Conservation (phyloP, 352 stramenopile species). For the Aphanomyces cochlioides region DNA sequence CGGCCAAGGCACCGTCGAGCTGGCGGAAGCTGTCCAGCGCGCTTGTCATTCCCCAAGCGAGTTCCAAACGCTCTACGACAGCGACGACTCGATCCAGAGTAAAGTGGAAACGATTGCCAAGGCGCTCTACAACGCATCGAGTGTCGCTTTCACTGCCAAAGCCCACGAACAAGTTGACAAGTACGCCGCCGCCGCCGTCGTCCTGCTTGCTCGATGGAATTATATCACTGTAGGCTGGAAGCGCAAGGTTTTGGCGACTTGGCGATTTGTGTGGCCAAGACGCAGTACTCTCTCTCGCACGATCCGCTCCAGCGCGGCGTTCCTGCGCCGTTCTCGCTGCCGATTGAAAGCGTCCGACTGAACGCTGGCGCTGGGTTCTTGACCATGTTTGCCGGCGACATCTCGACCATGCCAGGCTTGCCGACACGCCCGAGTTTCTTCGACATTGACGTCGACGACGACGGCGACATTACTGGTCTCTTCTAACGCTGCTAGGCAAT, state of each 20-base stretch:
- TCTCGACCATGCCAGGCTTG: conserved; percentile 98
- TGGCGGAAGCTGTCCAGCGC: conserved; percentile 90
- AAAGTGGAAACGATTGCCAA: conserved; percentile 96
- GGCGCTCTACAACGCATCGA: conserved; percentile 88
- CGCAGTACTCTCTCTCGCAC: conserved; percentile 96
- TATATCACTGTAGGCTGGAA: conserved; percentile 1
- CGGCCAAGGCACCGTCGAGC: conserved; percentile 89
- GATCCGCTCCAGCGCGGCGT: conserved; percentile 92
- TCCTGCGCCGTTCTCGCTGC: conserved; percentile 91
- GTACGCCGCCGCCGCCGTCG: conserved; percentile 37
- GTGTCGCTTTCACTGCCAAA: conserved; percentile 60
- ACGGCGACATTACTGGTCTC: conserved; percentile 95
- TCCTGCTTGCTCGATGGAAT: conserved; percentile 36
- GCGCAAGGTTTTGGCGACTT: conserved; percentile 53
- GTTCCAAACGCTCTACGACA: conserved; percentile 96
- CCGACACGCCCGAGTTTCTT: conserved; percentile 97
- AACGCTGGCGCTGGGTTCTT: conserved; percentile 94
- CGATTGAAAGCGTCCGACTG: conserved; percentile 92
- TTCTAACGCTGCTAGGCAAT: conserved; percentile 36
- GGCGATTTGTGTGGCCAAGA: conserved; percentile 98
- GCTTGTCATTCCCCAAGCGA: conserved; percentile 75
- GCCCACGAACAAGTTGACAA: conserved; percentile 65
- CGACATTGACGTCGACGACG: conserved; percentile 95
- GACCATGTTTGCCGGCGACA: conserved; percentile 92
- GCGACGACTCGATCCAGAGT: conserved; percentile 87